Evolutionary conservation across 2,329 filamentous ascomycete species (phyloP), one percentile per base, ranked within the genome.

Genomic region (Tolypocladium ovalisporum): DNA sequence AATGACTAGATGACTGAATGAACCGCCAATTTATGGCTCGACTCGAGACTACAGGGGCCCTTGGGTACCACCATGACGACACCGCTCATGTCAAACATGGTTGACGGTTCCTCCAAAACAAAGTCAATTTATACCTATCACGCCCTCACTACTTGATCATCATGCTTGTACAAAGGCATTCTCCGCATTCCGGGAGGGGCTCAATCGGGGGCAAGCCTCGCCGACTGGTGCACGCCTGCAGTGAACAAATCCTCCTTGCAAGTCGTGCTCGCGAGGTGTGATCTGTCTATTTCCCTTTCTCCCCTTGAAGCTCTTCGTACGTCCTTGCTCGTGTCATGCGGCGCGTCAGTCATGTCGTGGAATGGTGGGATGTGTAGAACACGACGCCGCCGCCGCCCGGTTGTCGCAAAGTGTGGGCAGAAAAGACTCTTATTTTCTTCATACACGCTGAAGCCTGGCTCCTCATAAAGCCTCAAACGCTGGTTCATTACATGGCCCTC

Each of bases 281-380:
- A 51, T 55, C 58, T 36, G 57, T 68, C 66, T 69, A 69, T 63
- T 64, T 61, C 63, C 44, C 63, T 57, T 54, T 57, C 54, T 49
- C 51, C 62, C 59, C 61, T 54, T 64, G 58, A 54, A n/a, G 52
- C 32, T 8, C 17, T 54, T 29, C 32, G 22, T 58, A 58, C 57
- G 55, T 60, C 58, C 54, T 54, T 55, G 59, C 54, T 65, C 56
- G 57, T 66, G 59, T 67, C 63, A 58, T 68, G 54, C 60, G 56
- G 58, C 60, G 58, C 61, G 64, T 63, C 58, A 62, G 61, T 52
- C 54, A 52, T 57, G 56, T 59, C 56, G 61, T 62, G 57, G 57
- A 60, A 53, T 39, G 52, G 37, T 56, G 49, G 54, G 36, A 54
- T 56, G 51, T 54, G 53, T 58, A 52, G 37, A 44, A 22, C 36